Evolutionary conservation across 305 asterid species (phyloP).

Genomic region (Lippia alba): DNA sequence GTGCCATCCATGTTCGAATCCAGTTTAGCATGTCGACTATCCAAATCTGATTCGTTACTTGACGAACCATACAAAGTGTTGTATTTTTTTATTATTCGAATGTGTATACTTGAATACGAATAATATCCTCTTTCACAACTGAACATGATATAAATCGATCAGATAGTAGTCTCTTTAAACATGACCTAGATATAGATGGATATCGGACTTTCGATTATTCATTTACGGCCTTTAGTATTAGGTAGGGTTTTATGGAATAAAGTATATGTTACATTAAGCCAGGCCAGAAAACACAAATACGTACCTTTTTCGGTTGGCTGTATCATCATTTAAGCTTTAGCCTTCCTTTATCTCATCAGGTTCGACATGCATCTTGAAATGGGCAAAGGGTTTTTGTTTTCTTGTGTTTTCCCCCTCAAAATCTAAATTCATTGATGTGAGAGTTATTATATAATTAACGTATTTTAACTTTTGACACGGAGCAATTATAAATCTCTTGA

Average conservation of each 20-base stretch:
- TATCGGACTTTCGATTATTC: too few relatives aligned
- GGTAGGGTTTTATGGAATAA: constrained; percentile 25
- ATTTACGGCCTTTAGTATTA: too few relatives aligned
- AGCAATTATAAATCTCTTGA: too few relatives aligned
- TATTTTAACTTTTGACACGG: too few relatives aligned
- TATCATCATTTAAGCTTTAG: constrained; percentile 22
- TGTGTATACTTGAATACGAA: too few relatives aligned
- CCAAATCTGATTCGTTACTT: too few relatives aligned
- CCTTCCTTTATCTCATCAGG: constrained; percentile 31
- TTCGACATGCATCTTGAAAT: neutral
- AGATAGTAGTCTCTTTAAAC: constrained; percentile 6
- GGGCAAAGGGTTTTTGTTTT: neutral
- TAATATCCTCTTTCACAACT: too few relatives aligned
- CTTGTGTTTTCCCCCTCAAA: neutral
- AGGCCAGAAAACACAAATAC: constrained; percentile 34
- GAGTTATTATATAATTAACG: neutral
- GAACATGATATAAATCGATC: neutral
- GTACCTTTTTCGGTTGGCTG: constrained; percentile 9
- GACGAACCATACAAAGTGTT: too few relatives aligned
- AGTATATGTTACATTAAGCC: constrained; percentile 19
- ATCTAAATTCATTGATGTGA: neutral
- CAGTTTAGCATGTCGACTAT: too few relatives aligned
- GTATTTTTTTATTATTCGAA: too few relatives aligned
- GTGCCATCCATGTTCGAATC: too few relatives aligned
- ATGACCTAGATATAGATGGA: too few relatives aligned